Percentiles rank a stretch among this genome's conserved stretches.
These are phyloP conservation scores for Dothiorella sarmentorum DNA, from an alignment of 2,329 filamentous ascomycete species.

Conservation along the genomic window DNA sequence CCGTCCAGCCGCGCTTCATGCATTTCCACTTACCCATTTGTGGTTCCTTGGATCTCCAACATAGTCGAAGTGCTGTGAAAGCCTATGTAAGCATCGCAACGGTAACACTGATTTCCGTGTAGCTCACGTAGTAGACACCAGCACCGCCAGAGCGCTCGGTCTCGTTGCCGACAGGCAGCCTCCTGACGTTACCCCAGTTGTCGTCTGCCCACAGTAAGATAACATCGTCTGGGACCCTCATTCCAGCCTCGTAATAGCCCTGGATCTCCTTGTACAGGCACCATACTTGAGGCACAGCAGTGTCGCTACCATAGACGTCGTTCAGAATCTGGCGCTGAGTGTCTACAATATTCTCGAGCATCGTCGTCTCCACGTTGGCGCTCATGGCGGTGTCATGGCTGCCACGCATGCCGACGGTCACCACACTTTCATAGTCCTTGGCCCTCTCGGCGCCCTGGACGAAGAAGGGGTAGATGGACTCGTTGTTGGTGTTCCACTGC, in stretches of 20 bases:
- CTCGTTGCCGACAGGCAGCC: conserved; percentile 60
- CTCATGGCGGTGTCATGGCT: conserved; percentile 63
- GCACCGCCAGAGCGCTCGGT: conserved; percentile 58
- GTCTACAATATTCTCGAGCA: conserved; percentile 59
- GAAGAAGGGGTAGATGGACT: conserved; percentile 66
- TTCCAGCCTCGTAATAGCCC: conserved; percentile 63
- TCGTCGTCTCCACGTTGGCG: conserved; percentile 54
- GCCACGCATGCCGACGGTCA: conserved; percentile 67
- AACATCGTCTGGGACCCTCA: conserved; percentile 62
- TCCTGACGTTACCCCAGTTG: conserved; percentile 64
- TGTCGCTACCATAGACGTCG: conserved; percentile 52
- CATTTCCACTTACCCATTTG: conserved; percentile 34
- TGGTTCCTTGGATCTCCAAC: conserved; percentile 60
- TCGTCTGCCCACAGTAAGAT: conserved; percentile 68
- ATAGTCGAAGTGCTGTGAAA: conserved; percentile 58
- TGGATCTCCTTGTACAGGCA: conserved; percentile 73
- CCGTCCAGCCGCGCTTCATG: neutral
- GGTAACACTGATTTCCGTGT: neutral
- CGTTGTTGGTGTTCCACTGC: conserved; percentile 68
- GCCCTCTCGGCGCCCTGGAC: conserved; percentile 63
- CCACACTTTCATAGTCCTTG: conserved; percentile 62
- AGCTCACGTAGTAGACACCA: conserved; percentile 58
- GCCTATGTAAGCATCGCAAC: conserved; percentile 29
- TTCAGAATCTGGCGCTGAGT: conserved; percentile 59
- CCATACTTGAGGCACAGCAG: conserved; percentile 64